Evolutionary conservation across 805 yeast species (phyloP), one percentile per base, ranked within the genome.

Genomic region (Candida sanyiensis): DNA sequence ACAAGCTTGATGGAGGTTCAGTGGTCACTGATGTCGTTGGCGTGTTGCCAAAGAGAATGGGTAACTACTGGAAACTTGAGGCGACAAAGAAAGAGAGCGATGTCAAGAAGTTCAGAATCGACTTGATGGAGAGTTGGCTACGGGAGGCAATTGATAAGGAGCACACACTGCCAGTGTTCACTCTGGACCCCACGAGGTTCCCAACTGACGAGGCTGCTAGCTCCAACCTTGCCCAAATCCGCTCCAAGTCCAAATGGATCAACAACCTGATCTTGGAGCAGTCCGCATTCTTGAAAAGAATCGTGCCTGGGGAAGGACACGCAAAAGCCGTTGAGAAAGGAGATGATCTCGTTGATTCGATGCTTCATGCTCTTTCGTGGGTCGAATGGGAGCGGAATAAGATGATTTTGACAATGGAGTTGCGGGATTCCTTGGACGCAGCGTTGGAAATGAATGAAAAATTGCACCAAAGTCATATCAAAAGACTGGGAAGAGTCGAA

Each of bases 301-400:
- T 39, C 15, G 39, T 32, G 18, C 17, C 26, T 20, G 38, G 19
- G 15, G 21, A 19, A 20, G 33, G 24, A 15, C 46, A 43, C 2
- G 35, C 38, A n/a, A 23, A 9, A 12, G 42, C 38, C 2, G 17
- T 19, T 6, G 33, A 35, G 13, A 55, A 55, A 35, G 53, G 52
- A 21, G 59, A 55, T 27, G 59, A 55, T 35, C 33, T 52, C 5
- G 50, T 39, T 8, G 59, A 55, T 32, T 49, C 54, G 1, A 21
- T 54, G 9, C 28, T 55, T 1, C 58, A 52, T 37, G 52, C 45
- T 2, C 10, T 54, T 2, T 33, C 57, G 1, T 54, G 51, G 50
- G 25, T 44, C 13, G 48, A 54, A 18, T 54, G 56, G 58, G 52
- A 55, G 35, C 51, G 43, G 4, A 52, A 55, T 23, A 45, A 43